Evolutionary conservation across 2,329 filamentous ascomycete species (phyloP).

Genomic region (Fonsecaea pedrosoi): DNA sequence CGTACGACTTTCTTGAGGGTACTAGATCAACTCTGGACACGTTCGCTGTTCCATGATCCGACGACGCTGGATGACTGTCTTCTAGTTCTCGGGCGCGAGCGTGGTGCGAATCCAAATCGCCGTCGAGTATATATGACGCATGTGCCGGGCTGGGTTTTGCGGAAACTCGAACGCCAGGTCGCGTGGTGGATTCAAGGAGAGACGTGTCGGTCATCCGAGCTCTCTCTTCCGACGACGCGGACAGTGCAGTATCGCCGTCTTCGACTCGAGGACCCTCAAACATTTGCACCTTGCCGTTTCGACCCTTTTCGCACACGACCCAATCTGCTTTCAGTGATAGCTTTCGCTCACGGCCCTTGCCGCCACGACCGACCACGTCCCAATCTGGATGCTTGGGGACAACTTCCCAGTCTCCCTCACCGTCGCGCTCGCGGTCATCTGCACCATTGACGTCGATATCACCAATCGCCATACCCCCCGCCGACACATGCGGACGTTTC

Average conservation of each 20-base stretch:
- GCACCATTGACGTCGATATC: neutral
- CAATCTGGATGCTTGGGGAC: slow-evolving; percentile 9
- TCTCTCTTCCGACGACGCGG: neutral
- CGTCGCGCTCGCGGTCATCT: neutral
- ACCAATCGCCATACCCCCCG: neutral
- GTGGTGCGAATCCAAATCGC: neutral
- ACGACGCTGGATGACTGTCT: neutral
- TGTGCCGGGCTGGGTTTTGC: neutral
- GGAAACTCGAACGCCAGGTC: neutral
- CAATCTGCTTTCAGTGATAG: neutral
- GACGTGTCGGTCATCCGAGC: neutral
- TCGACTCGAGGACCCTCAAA: neutral
- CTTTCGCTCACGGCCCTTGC: neutral
- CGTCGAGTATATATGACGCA: neutral
- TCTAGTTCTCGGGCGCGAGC: too few relatives aligned
- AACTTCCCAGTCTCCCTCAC: slow-evolving; percentile 3
- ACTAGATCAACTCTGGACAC: neutral
- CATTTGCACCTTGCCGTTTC: neutral
- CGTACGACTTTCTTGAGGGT: neutral
- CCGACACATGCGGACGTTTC: neutral
- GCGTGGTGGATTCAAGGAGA: neutral
- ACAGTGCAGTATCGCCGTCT: neutral
- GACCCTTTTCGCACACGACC: slow-evolving; percentile 5
- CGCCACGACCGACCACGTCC: slow-evolving; percentile 5
- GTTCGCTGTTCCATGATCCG: neutral